Conservation (phyloP, 768 basidiomycete genomes). For the Hygrophorus pudorinus region DNA sequence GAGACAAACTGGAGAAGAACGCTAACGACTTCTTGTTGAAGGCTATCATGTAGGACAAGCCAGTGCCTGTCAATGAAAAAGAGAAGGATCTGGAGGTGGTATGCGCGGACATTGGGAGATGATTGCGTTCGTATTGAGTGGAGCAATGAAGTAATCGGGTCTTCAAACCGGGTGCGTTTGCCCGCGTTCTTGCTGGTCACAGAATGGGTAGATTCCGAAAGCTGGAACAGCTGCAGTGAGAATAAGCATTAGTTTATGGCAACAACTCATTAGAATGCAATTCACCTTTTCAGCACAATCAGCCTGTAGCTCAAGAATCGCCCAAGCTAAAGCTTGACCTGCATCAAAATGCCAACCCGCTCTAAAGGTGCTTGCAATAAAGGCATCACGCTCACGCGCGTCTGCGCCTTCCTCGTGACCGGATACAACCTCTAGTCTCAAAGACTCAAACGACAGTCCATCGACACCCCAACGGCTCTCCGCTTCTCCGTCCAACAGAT, state of each 20-base stretch:
- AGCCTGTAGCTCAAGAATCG: conserved; percentile 67
- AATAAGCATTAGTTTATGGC: conserved; percentile 2
- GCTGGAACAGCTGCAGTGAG: conserved; percentile 43
- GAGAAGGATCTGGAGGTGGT: conserved; percentile 66
- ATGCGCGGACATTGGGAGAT: conserved; percentile 24
- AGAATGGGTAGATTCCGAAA: conserved; percentile 47
- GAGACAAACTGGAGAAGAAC: conserved; percentile 52
- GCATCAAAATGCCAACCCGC: conserved; percentile 65
- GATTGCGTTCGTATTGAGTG: conserved; percentile 30
- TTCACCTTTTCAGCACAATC: conserved; percentile 62
- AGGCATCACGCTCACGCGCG: conserved; percentile 22
- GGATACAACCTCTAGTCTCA: conserved; percentile 43
- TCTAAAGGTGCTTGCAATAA: conserved; percentile 56
- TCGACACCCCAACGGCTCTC: conserved; percentile 58
- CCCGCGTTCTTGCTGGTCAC: conserved; percentile 20
- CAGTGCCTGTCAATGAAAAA: conserved; percentile 82
- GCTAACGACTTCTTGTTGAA: conserved; percentile 47
- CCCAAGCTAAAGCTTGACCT: conserved; percentile 69
- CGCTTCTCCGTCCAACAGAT: conserved; percentile 49
- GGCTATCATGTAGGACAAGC: conserved; percentile 44
- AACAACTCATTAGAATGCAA: background rate
- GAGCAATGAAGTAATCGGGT: conserved; percentile 50
- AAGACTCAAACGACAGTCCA: conserved; percentile 49
- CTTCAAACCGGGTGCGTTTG: conserved; percentile 48
- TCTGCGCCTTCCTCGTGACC: conserved; percentile 6